Evolutionary conservation across 1,139 yeast species (phyloP).

Genomic region (Zygoascus sp.): DNA sequence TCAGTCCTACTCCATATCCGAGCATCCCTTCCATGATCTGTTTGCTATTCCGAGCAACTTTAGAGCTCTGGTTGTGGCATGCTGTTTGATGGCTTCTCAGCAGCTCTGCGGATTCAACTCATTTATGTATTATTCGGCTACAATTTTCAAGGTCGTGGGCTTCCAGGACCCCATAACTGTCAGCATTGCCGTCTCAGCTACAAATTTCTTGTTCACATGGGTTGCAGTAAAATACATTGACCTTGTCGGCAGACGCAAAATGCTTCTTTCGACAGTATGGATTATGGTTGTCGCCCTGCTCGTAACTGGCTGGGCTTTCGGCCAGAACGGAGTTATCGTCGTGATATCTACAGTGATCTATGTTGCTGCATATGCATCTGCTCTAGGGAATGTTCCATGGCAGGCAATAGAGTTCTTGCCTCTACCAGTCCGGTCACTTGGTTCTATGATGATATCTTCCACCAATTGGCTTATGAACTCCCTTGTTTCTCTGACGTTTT

Average conservation of each 20-base stretch:
- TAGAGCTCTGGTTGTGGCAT: slow-evolving; percentile 61
- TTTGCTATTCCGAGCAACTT: slow-evolving; percentile 41
- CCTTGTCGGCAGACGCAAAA: slow-evolving; percentile 56
- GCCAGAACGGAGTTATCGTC: slow-evolving; percentile 21
- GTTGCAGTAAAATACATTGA: slow-evolving; percentile 58
- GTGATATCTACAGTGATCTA: slow-evolving; percentile 37
- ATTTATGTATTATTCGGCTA: slow-evolving; percentile 68
- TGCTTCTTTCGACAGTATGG: slow-evolving; percentile 50
- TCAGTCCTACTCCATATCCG: slow-evolving; percentile 8
- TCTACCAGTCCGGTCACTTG: slow-evolving; percentile 41
- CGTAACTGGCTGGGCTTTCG: slow-evolving; percentile 21
- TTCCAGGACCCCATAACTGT: slow-evolving; percentile 58
- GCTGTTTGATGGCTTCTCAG: slow-evolving; percentile 69
- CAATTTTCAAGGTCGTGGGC: slow-evolving; percentile 58
- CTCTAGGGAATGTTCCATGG: slow-evolving; percentile 48
- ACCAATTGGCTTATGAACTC: slow-evolving; percentile 45
- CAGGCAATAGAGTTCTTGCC: slow-evolving; percentile 46
- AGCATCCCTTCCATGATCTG: slow-evolving; percentile 7
- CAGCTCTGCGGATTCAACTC: slow-evolving; percentile 75
- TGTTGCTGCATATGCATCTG: slow-evolving; percentile 46
- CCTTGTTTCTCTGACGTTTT: slow-evolving; percentile 39
- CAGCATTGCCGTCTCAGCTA: slow-evolving; percentile 59
- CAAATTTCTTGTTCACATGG: slow-evolving; percentile 62
- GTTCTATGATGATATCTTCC: slow-evolving; percentile 42
- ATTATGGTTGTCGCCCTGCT: slow-evolving; percentile 40